Evolutionary conservation across 768 basidiomycete species (phyloP).

Genomic region (Nidularia sp.): DNA sequence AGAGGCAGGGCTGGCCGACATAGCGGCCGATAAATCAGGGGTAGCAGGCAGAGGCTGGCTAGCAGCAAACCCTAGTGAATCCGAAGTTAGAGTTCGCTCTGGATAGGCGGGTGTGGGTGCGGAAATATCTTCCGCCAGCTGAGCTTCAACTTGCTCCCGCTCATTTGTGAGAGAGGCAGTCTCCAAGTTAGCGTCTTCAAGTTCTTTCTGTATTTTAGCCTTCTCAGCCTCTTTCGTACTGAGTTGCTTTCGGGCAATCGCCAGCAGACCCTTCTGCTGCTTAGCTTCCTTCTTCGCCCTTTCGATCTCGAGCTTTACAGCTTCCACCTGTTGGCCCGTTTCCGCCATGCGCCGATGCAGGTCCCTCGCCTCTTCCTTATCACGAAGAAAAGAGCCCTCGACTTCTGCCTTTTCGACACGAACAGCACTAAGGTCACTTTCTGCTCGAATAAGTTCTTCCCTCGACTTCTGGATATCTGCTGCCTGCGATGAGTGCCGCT

Average conservation of each 20-base stretch:
- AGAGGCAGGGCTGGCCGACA: conserved; percentile 24
- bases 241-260: conserved; percentile 93
- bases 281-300: conserved; percentile 91
- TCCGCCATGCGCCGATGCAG: conserved; percentile 84
- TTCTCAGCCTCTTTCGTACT: conserved; percentile 77
- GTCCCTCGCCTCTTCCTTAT: conserved; percentile 91
- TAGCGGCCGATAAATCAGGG: conserved; percentile 56
- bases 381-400: conserved; percentile 79
- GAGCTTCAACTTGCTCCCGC: conserved; percentile 49
- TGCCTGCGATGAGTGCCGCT: conserved; percentile 63
- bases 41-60: conserved; percentile 70
- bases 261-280: conserved; percentile 92
- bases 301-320: conserved; percentile 72
- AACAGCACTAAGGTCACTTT: conserved; percentile 88
- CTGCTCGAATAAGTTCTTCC: conserved; percentile 81
- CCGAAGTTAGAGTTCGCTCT: conserved; percentile 34
- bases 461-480: conserved; percentile 67
- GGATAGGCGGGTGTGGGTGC: not conserved
- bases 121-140: conserved; percentile 25
- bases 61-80: conserved; percentile 57
- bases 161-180: conserved; percentile 48
- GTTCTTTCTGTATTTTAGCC: conserved; percentile 65
- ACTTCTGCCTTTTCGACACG: conserved; percentile 89
- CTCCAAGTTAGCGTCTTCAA: conserved; percentile 62
- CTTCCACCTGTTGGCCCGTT: conserved; percentile 66